Evolutionary conservation across 371 early-diverging fungal species (phyloP).

Genomic region (Blakeslea trispora): DNA sequence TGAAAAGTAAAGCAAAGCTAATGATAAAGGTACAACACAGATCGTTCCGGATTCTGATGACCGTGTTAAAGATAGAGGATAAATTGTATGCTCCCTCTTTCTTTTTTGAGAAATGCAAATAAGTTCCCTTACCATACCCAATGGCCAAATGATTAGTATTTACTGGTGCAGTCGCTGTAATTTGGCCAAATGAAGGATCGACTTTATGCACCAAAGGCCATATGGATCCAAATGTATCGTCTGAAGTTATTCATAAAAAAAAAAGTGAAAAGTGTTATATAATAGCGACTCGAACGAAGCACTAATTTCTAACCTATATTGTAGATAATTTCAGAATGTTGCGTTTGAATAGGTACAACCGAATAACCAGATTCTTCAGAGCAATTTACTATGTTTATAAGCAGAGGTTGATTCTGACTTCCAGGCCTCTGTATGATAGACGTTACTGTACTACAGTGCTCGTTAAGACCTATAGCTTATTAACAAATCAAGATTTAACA

Average conservation of each 20-base stretch:
- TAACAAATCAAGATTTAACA: no score
- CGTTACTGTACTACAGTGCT: neutral
- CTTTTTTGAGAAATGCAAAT: neutral
- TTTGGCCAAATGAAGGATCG: slow-evolving; percentile 32
- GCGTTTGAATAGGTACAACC: slow-evolving; percentile 8
- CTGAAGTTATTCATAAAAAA: slow-evolving; percentile 5
- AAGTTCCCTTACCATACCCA: slow-evolving; percentile 49
- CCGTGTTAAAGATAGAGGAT: neutral
- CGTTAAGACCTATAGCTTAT: neutral
- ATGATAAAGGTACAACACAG: slow-evolving; percentile 47
- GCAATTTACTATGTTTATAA: slow-evolving; percentile 28
- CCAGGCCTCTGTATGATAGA: slow-evolving; percentile 7
- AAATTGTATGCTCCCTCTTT: neutral
- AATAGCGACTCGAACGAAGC: no score
- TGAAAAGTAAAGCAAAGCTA: slow-evolving; percentile 43
- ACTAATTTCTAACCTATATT: slow-evolving; percentile 3
- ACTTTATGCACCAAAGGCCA: slow-evolving; percentile 38
- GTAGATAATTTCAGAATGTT: neutral
- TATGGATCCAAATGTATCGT: slow-evolving; percentile 25
- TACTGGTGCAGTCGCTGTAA: slow-evolving; percentile 54
- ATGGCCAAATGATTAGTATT: slow-evolving; percentile 57
- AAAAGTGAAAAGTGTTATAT: no score
- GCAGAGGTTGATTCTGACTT: slow-evolving; percentile 8
- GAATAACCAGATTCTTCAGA: slow-evolving; percentile 22
- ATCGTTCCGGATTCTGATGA: slow-evolving; percentile 56